Percentiles rank a stretch among this genome's conserved stretches.
Conservation (phyloP, 164 flowering plant genomes). For the grape (Vitis vinifera) region DNA sequence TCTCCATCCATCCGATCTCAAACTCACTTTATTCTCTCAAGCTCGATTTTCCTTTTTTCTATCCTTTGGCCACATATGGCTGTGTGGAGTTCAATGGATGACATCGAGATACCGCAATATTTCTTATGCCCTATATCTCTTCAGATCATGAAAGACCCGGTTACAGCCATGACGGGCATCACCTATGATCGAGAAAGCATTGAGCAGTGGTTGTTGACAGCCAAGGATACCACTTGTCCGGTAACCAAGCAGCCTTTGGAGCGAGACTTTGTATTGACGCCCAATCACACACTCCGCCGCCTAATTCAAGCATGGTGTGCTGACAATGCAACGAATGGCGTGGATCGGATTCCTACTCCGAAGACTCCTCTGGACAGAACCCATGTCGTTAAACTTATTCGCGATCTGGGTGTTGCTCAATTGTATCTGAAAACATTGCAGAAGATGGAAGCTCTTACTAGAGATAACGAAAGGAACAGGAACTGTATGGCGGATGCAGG, state of each 20-base stretch:
- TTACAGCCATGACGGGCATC: conserved; percentile 53
- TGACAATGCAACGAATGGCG: conserved; percentile 21
- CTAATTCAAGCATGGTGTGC: conserved; percentile 59
- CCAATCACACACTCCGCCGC: conserved; percentile 54
- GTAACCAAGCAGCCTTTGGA: conserved; percentile 52
- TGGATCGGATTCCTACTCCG: conserved; percentile 43
- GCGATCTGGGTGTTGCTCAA: conserved; percentile 7
- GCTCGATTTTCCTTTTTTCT: no score
- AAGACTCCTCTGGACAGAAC: conserved; percentile 26
- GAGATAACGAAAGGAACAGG: conserved; percentile 27
- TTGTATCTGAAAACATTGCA: conserved; percentile 11
- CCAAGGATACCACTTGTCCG: conserved; percentile 38
- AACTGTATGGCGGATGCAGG: conserved; percentile 37
- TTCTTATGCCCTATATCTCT: conserved; percentile 66
- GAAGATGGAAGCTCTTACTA: conserved; percentile 26
- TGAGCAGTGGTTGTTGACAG: conserved; percentile 41
- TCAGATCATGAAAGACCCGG: conserved; percentile 69
- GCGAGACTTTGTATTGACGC: conserved; percentile 31
- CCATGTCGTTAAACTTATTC: conserved; percentile 27
- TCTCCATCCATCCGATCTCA: no score
- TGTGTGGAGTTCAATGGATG: conserved; percentile 9
- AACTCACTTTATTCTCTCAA: no score
- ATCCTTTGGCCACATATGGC: no score
- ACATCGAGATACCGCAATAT: conserved; percentile 41
- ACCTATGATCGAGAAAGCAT: conserved; percentile 64